Evolutionary conservation across 768 basidiomycete genomes (phyloP).

Genomic region (Phanerochaete carnosa): DNA sequence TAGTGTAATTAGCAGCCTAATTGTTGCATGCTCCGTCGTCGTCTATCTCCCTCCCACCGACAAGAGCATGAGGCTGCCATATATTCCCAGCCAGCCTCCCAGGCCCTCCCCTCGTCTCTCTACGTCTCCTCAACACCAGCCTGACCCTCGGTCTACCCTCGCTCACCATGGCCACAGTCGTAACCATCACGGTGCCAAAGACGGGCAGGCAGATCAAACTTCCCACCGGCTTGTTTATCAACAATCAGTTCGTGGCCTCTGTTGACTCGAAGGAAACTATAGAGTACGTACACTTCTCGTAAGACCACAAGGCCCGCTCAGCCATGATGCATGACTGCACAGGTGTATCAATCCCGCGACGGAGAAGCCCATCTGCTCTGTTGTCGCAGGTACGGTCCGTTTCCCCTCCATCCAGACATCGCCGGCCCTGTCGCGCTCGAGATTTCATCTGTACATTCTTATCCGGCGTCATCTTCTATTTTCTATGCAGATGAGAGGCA

Average conservation of each 20-base stretch:
- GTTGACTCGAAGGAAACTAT: conserved; percentile 64
- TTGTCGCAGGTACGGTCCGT: conserved; percentile 44
- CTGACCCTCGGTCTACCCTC: not conserved
- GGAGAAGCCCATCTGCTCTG: conserved; percentile 66
- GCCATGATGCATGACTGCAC: conserved; percentile 12
- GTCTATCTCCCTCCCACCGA: conserved; percentile 1
- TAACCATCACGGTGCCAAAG: conserved; percentile 23
- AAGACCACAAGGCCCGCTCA: conserved; percentile 5
- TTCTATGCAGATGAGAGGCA: too few species aligned
- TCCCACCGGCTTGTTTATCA: conserved; percentile 86
- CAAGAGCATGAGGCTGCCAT: not conserved
- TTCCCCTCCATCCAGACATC: not conserved
- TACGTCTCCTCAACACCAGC: not conserved
- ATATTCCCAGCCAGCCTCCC: not conserved
- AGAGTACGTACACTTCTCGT: conserved; percentile 42
- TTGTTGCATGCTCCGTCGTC: conserved; percentile 1
- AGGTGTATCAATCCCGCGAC: conserved; percentile 83
- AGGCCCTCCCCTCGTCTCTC: not conserved
- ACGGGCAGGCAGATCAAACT: conserved; percentile 45
- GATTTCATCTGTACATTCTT: not conserved
- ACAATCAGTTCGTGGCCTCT: conserved; percentile 84
- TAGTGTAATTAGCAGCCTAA: not conserved
- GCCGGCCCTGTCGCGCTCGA: not conserved
- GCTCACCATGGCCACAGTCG: conserved; percentile 19
- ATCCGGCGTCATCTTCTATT: not conserved